phyloP scores from a whole-genome alignment of 169 alveolate genomes.

The Besnoitia besnoiti region DNA sequence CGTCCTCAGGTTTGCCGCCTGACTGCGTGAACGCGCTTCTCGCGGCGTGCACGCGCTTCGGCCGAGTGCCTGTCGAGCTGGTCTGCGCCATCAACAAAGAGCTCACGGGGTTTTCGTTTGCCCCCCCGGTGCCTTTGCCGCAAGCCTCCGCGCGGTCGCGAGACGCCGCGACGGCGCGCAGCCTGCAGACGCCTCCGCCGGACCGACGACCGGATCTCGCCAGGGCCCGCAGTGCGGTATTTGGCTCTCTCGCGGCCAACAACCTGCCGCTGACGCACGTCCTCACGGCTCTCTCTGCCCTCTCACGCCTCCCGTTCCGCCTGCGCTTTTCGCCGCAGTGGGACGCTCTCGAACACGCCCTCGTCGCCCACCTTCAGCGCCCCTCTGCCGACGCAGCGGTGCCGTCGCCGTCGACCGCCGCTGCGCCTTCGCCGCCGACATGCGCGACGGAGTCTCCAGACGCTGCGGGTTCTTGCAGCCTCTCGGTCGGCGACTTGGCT shows the following conservation, averaged over 20 bases:
- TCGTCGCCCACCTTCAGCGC: not conserved
- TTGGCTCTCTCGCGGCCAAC: not conserved
- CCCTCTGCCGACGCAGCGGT: not conserved
- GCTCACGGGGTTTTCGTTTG: not conserved
- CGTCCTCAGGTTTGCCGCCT: not conserved
- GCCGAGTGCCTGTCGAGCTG: constrained; percentile 21
- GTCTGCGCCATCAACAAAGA: constrained; percentile 7
- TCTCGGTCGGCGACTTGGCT: not conserved
- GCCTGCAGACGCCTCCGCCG: not conserved
- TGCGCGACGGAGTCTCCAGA: not conserved
- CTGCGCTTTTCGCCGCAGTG: constrained; percentile 31
- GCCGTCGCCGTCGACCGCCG: not conserved
- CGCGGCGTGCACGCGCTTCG: constrained; percentile 26
- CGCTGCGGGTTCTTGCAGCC: not conserved
- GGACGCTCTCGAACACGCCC: constrained; percentile 18
- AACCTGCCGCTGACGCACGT: not conserved
- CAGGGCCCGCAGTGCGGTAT: not conserved
- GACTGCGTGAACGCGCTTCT: not conserved
- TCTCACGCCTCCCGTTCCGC: not conserved
- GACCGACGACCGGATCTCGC: not conserved
- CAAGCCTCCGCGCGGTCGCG: not conserved
- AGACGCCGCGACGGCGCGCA: not conserved
- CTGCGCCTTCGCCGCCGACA: not conserved
- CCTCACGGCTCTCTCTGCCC: constrained; percentile 6
- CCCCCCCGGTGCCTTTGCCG: not conserved